Evolutionary conservation across 306 rosid genomes (phyloP).

Genomic region (Sicyos edulis): DNA sequence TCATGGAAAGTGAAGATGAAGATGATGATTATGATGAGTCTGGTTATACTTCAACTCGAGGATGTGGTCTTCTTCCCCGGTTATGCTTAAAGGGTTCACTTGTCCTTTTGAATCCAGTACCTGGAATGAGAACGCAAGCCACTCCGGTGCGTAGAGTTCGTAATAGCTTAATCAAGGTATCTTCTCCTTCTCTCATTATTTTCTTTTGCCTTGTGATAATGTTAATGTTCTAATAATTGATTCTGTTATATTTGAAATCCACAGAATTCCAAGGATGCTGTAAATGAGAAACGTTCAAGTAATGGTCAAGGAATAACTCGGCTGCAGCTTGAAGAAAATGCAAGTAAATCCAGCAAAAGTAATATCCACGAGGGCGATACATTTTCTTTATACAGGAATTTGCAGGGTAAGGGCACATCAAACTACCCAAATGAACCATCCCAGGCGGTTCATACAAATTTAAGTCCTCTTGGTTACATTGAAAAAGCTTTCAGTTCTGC

Average conservation of each 20-base stretch:
- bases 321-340: constrained; percentile 16
- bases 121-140: constrained; percentile 44
- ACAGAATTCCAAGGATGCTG: constrained; percentile 39
- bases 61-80: constrained; percentile 54
- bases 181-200: neutral
- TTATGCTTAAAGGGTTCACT: constrained; percentile 31
- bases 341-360: constrained; percentile 22
- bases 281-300: constrained; percentile 26
- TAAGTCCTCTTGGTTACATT: constrained; percentile 28
- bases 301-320: constrained; percentile 10
- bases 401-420: constrained; percentile 14
- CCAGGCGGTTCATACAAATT: constrained; percentile 29
- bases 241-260: constrained; percentile 25
- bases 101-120: constrained; percentile 45
- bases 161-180: constrained; percentile 28
- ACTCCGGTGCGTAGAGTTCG: constrained; percentile 36
- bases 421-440: constrained; percentile 28
- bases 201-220: constrained; percentile 4
- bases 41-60: constrained; percentile 28
- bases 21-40: constrained; percentile 32
- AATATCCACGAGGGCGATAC: constrained; percentile 18
- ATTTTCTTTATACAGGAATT: constrained; percentile 1
- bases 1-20: constrained; percentile 43
- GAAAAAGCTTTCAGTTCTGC: constrained; percentile 32
- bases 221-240: constrained; percentile 27